Base-by-base conservation (phyloP, 2,329 filamentous ascomycete genomes). In the Podosphaera aphanis region DNA sequence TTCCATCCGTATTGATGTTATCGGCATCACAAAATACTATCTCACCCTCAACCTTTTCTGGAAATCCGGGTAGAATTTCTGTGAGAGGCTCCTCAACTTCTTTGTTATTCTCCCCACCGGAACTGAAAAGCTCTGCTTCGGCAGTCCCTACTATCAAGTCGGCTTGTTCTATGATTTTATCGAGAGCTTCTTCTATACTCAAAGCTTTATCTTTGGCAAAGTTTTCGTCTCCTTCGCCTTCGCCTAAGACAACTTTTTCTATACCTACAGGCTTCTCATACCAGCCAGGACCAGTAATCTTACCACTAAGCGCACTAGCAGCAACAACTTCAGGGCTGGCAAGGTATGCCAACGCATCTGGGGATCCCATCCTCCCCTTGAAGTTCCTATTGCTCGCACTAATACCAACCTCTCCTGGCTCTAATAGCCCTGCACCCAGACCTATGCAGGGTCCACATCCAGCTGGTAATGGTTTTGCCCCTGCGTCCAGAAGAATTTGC, bases 261-360 rank as follows among this genome's bases (percentile, higher is more conserved):
- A 76, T 73, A 43, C 71, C 74, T 46, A 77, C 73, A 0, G 83
- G 81, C 56, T 71, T 70, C 60, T 83, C 60, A 58, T 92, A 94
- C 69, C 71, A 77, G 20, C 81, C 83, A 1, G 88, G 82, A 0
- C 85, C 81, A 8, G 74, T 66, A 31, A 86, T 84, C 49, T 70
- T 70, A 11, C 82, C 82, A 15, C 67, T 56, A 0, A 94, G 63
- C 2, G 88, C 88, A 55, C 83, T 92, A 6, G 90, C 86, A 3
- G 88, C 88, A 0, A 95, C 88, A 2, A 93, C 78, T 57, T 94
- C 86, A 0, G 90, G 86, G 52, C 80, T 88, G 5, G 79, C 81
- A 0, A 94, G 75, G 59, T 93, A 94, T 0, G 84, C 83, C 56
- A 84, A 77, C 0, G 84, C 82, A 4, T 82, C 74, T 2, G 71